Evolutionary conservation across 78 protist species (phyloP), one percentile per base, ranked within the genome.

Genomic region (Anaeramoeba ignava): DNA sequence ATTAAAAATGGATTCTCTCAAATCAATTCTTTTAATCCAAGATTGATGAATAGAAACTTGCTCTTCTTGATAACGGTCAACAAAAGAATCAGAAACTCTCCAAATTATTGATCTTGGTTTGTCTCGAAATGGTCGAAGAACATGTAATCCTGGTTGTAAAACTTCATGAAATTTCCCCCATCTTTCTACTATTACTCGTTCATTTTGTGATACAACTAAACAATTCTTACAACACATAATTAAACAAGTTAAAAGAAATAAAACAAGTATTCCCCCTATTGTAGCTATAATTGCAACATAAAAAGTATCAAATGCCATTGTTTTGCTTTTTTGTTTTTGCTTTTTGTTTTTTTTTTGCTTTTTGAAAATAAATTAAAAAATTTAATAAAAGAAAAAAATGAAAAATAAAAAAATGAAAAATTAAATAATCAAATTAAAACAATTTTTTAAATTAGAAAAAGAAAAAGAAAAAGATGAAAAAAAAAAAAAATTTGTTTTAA

Each of bases 101-200:
- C 81, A 84, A 1, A 1, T 0, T 8, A 84, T 42, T 27, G 1
- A 0, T 2, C 80, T 40, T 23, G 23, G 78, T 39, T 23, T 39
- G 3, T 84, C 86, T 39, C 40, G 2, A 3, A 23, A 0, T 3
- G 86, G 86, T 1, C 36, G 42, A 40, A 84, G 41, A 2, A n/a
- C 36, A 54, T 84, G 86, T 3, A 84, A 1, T 1, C 86, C 86
- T 1, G 33, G 40, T 2, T 42, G 8, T 33, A 84, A 80, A 0
- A 0, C 1, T 33, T 8, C 0, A 40, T 73, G 2, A 41, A 37
- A 84, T 38, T 73, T 54, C 0, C 86, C 86, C 2, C 38, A 73
- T 38, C 81, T 73, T 80, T 84, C 86, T 3, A 84, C 39, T 2
- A 84, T 36, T 17, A 80, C 39, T 23, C 37, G 82, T 80, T 38